A percentile compares a stretch with the other conserved stretches of the same genome.
These are phyloP conservation scores for Phytopythium cucurbitacearum DNA, from an alignment of 352 stramenopile species.

Conservation along the genomic window DNA sequence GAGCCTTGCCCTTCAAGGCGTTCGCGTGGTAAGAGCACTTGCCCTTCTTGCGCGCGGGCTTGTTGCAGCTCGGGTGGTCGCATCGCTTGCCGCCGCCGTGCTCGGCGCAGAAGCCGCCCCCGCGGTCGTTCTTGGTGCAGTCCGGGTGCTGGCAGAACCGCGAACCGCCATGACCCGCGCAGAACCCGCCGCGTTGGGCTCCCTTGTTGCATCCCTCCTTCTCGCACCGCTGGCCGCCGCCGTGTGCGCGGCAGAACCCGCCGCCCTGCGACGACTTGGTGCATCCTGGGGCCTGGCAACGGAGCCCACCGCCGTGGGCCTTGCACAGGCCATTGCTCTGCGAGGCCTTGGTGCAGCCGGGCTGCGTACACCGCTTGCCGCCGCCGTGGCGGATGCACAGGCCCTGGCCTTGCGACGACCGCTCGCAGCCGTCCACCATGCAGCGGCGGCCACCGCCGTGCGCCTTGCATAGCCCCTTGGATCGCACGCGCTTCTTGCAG, in stretches of 20 bases:
- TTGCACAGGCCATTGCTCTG: slow-evolving; percentile 87
- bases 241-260: slow-evolving; percentile 82
- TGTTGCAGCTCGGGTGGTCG: slow-evolving; percentile 70
- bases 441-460: slow-evolving; percentile 76
- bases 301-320: slow-evolving; percentile 73
- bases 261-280: slow-evolving; percentile 81
- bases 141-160: slow-evolving; percentile 82
- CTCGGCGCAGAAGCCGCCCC: slow-evolving; percentile 80
- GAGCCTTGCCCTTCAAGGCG: slow-evolving; percentile 58
- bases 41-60: slow-evolving; percentile 79
- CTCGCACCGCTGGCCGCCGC: slow-evolving; percentile 78
- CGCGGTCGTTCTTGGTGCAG: slow-evolving; percentile 86
- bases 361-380: slow-evolving; percentile 74
- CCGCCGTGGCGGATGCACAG: slow-evolving; percentile 83
- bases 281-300: slow-evolving; percentile 68
- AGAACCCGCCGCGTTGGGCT: slow-evolving; percentile 76
- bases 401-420: slow-evolving; percentile 75
- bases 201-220: slow-evolving; percentile 84
- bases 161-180: slow-evolving; percentile 73
- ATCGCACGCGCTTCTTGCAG: slow-evolving; percentile 83
- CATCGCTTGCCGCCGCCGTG: slow-evolving; percentile 85
- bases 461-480: slow-evolving; percentile 81
- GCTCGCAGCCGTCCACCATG: slow-evolving; percentile 78
- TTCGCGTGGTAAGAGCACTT: slow-evolving; percentile 87
- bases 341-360: slow-evolving; percentile 75